Percentiles rank a stretch among this genome's conserved stretches.
phyloP scores from a whole-genome alignment of 176 grass and related monocot genomes.

The Musa troglodytarum region DNA sequence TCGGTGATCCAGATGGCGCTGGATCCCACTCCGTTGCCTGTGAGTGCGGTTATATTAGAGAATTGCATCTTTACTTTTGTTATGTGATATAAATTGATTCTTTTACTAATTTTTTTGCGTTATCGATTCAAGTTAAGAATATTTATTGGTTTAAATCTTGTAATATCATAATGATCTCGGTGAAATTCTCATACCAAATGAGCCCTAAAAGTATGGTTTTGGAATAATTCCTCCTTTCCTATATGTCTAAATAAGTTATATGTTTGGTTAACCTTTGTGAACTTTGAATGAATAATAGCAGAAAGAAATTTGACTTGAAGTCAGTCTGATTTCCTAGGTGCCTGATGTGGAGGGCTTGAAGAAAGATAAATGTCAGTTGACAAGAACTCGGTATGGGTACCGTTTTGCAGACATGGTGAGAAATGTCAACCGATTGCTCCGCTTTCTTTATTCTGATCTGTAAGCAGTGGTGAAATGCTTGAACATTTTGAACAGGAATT shows the following conservation, averaged over 20 bases:
- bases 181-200: not conserved
- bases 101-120: not conserved
- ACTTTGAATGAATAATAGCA: not conserved
- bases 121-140: not conserved
- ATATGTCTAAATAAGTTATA: no score
- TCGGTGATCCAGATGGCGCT: constrained; percentile 51
- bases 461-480: not conserved
- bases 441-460: not conserved
- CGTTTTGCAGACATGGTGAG: constrained; percentile 48
- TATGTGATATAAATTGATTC: not conserved
- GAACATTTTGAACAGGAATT: constrained; percentile 52
- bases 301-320: not conserved
- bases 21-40: constrained; percentile 64
- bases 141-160: not conserved
- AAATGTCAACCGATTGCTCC: not conserved
- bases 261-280: not conserved
- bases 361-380: constrained; percentile 74
- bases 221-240: no score
- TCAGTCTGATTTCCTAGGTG: constrained; percentile 38
- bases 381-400: constrained; percentile 64
- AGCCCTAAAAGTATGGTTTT: no score
- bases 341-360: constrained; percentile 53
- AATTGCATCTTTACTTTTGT: not conserved
- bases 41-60: constrained; percentile 22
- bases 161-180: not conserved